Evolutionary conservation across 495 filamentous ascomycete species (phyloP).

Genomic region (Patellaria atrata): DNA sequence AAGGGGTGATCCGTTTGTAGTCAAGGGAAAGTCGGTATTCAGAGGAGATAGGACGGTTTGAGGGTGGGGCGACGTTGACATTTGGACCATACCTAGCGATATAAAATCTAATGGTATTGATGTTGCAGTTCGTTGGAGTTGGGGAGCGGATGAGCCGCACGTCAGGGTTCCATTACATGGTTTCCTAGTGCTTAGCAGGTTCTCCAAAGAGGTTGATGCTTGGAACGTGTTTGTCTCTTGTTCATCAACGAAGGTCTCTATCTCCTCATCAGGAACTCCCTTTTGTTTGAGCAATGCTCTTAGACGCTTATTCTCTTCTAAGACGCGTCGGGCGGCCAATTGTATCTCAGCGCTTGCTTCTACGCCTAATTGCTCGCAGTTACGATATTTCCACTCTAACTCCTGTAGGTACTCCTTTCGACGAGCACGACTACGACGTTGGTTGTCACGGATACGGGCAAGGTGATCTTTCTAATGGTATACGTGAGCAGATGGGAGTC

Average conservation of each 20-base stretch:
- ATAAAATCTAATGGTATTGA: neutral
- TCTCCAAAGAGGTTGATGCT: constrained; percentile 14
- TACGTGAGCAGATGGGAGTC: no score
- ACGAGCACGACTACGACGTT: constrained; percentile 37
- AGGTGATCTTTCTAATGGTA: no score
- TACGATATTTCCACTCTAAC: constrained; percentile 49
- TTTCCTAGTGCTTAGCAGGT: constrained; percentile 16
- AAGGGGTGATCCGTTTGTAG: constrained; percentile 1
- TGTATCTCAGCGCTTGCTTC: constrained; percentile 49
- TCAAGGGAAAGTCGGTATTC: constrained; percentile 9
- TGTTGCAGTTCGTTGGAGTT: neutral
- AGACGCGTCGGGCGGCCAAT: constrained; percentile 44
- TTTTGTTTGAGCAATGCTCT: constrained; percentile 33
- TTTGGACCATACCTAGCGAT: no score
- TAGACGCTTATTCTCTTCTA: constrained; percentile 47
- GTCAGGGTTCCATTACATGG: constrained; percentile 10
- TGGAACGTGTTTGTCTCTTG: constrained; percentile 10
- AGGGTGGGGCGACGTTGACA: no score
- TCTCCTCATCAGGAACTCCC: constrained; percentile 32
- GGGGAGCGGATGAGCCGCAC: neutral
- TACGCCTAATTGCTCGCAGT: constrained; percentile 42
- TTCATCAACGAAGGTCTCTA: constrained; percentile 21
- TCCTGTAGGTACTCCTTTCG: constrained; percentile 62
- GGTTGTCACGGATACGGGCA: constrained; percentile 13
- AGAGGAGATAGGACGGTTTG: constrained; percentile 5